Evolutionary conservation across 768 basidiomycete species (phyloP).

Genomic region (Auricularia heimuer): DNA sequence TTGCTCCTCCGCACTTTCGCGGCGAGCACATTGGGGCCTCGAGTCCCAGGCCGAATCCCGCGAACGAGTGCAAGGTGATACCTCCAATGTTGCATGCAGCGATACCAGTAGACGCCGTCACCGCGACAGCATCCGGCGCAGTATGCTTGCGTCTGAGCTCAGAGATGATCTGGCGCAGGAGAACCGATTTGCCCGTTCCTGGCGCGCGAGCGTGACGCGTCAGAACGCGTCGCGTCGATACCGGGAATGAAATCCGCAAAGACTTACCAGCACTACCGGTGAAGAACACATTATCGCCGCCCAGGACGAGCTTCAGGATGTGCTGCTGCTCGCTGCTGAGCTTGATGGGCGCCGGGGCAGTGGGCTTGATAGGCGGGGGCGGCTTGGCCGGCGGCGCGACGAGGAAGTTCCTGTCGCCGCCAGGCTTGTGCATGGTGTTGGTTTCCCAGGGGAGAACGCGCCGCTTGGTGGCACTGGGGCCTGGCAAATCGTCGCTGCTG

Average conservation of each 20-base stretch:
- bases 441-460: not conserved
- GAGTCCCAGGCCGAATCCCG: constrained; percentile 28
- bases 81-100: constrained; percentile 41
- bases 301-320: constrained; percentile 68
- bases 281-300: constrained; percentile 77
- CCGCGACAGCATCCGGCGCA: constrained; percentile 26
- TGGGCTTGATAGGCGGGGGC: not conserved
- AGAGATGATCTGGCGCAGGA: constrained; percentile 32
- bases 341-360: not conserved
- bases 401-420: not conserved
- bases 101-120: constrained; percentile 36
- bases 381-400: not conserved
- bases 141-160: constrained; percentile 27
- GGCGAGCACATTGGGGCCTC: constrained; percentile 21
- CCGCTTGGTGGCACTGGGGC: not conserved
- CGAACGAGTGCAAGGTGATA: constrained; percentile 35
- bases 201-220: not conserved
- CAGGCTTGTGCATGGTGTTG: not conserved
- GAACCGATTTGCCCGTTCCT: constrained; percentile 39
- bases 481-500: not conserved
- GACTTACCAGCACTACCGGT: constrained; percentile 90
- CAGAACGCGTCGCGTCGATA: not conserved
- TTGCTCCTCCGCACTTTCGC: constrained; percentile 29
- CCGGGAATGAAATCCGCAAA: not conserved
- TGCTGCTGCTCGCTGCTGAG: constrained; percentile 82